Evolutionary conservation across 2,329 filamentous ascomycete species (phyloP).

Genomic region (Diaporthe ampelina): DNA sequence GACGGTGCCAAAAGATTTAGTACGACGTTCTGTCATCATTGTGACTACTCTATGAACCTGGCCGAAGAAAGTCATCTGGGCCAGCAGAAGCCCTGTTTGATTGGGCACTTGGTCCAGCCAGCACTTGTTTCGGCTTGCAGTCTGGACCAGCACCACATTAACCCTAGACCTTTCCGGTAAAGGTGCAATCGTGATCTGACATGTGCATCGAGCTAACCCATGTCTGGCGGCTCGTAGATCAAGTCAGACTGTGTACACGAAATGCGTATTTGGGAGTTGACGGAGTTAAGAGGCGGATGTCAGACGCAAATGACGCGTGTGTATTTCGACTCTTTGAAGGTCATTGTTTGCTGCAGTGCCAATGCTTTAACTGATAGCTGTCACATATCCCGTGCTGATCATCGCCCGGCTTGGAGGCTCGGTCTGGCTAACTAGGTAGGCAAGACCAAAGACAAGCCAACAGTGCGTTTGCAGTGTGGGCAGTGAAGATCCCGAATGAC

Average conservation of each 20-base stretch:
- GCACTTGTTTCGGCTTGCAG: not conserved
- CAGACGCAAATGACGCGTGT: not conserved
- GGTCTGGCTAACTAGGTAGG: not conserved
- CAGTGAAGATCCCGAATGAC: no score
- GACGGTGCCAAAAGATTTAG: not conserved
- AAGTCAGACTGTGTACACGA: not conserved
- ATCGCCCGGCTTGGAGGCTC: not conserved
- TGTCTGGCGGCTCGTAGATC: not conserved
- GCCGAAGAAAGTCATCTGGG: no score
- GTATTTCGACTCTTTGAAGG: not conserved
- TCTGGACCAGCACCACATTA: not conserved
- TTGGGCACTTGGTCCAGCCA: not conserved
- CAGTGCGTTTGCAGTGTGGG: not conserved
- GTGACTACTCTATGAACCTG: not conserved
- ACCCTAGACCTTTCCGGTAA: not conserved
- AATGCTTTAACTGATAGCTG: not conserved
- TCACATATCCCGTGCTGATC: no score
- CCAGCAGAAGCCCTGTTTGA: no score
- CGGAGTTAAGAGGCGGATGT: no score
- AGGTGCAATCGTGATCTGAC: not conserved
- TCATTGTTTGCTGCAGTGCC: not conserved
- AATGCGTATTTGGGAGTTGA: no score
- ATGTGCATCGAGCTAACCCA: constrained; percentile 1
- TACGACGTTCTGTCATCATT: constrained; percentile 22
- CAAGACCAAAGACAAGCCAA: not conserved